Conservation (phyloP, 2,329 filamentous ascomycete species). For the Cordyceps farinosa region DNA sequence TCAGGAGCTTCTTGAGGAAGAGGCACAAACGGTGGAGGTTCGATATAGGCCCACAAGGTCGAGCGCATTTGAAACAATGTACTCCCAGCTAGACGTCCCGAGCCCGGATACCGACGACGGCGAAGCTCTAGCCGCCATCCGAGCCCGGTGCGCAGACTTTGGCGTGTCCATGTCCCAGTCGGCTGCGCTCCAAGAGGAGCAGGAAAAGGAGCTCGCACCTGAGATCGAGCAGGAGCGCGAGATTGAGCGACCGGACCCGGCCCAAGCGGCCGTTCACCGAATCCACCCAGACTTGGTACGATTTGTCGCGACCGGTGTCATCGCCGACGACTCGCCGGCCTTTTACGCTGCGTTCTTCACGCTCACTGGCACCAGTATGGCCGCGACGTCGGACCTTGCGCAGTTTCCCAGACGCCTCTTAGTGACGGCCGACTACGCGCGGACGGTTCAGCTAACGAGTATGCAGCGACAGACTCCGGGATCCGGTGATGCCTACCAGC, state of each 20-base stretch:
- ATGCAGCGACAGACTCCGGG: neutral
- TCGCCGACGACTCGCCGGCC: neutral
- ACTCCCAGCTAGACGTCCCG: too few relatives aligned
- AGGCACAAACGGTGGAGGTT: neutral
- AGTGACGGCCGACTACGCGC: neutral
- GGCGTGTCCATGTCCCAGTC: neutral
- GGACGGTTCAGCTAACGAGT: neutral
- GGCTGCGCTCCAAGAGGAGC: constrained; percentile 48
- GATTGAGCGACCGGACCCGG: constrained; percentile 43
- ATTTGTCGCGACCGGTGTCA: neutral
- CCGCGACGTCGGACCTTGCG: neutral
- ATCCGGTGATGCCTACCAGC: neutral
- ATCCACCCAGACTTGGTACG: constrained; percentile 33
- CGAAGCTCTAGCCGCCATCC: neutral
- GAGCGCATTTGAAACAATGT: too few relatives aligned
- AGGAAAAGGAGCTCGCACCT: constrained; percentile 63
- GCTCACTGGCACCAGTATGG: neutral
- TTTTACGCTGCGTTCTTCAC: neutral
- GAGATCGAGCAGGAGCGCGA: constrained; percentile 61
- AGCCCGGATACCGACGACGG: neutral
- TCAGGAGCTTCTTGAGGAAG: neutral
- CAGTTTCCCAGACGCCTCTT: neutral
- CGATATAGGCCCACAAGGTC: neutral
- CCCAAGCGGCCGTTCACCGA: constrained; percentile 37
- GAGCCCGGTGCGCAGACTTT: neutral